Conservation (phyloP, 768 basidiomycete genomes). For the Phlegmacium glaucopus region DNA sequence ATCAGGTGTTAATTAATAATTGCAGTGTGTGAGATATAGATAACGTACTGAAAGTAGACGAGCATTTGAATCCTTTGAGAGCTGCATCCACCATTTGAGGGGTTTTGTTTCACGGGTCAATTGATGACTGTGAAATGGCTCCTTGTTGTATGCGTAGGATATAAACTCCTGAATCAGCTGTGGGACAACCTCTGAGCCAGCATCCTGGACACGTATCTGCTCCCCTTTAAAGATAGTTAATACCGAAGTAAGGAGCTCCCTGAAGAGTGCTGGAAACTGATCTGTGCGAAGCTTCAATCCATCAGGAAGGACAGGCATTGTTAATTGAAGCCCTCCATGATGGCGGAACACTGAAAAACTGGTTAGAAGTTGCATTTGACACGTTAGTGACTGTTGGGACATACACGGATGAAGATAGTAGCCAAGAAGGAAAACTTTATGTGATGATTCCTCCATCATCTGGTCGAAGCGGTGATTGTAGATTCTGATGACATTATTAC, state of each 20-base stretch:
- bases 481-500: slow-evolving; percentile 14
- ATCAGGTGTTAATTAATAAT: too few species aligned
- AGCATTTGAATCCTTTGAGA: slow-evolving; percentile 20
- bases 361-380: neutral
- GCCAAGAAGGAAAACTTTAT: slow-evolving; percentile 21
- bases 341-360: slow-evolving; percentile 11
- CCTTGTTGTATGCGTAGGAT: slow-evolving; percentile 18
- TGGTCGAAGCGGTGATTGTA: slow-evolving; percentile 25
- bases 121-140: slow-evolving; percentile 13
- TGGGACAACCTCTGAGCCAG: slow-evolving; percentile 6
- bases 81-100: slow-evolving; percentile 19
- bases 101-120: slow-evolving; percentile 10
- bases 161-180: slow-evolving; percentile 16
- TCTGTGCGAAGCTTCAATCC: slow-evolving; percentile 1
- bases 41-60: slow-evolving; percentile 14
- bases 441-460: slow-evolving; percentile 28
- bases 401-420: slow-evolving; percentile 27
- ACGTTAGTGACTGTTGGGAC: neutral
- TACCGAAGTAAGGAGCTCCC: slow-evolving; percentile 6
- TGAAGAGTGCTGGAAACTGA: slow-evolving; percentile 12
- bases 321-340: slow-evolving; percentile 15
- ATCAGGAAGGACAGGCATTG: slow-evolving; percentile 15
- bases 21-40: too few species aligned
- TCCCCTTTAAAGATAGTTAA: slow-evolving; percentile 19
- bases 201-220: slow-evolving; percentile 9